Evolutionary conservation across 2,329 filamentous ascomycete genomes (phyloP).

Genomic region (Venturia oleaginea): DNA sequence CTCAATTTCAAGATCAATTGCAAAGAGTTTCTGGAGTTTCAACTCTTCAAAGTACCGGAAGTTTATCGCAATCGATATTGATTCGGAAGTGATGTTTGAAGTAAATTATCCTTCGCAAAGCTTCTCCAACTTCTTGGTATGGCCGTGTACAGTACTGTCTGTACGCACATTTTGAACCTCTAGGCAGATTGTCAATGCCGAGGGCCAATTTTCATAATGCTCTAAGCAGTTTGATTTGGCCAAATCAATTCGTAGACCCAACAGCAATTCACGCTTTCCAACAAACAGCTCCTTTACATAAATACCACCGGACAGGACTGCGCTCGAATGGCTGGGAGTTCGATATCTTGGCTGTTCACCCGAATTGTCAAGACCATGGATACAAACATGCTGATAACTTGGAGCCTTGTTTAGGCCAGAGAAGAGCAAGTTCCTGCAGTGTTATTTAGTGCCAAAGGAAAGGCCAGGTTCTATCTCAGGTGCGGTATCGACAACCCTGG

Average conservation of each 20-base stretch:
- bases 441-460: constrained; percentile 32
- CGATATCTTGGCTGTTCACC: constrained; percentile 29
- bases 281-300: constrained; percentile 16
- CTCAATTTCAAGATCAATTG: too few species aligned
- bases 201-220: neutral
- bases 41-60: too few species aligned
- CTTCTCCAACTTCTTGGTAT: too few species aligned
- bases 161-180: neutral
- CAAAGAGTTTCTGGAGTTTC: too few species aligned
- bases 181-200: neutral
- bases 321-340: constrained; percentile 33
- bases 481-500: constrained; percentile 27
- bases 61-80: too few species aligned
- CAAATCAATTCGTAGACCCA: constrained; percentile 16
- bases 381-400: constrained; percentile 29
- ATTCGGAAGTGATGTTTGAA: too few species aligned
- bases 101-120: too few species aligned
- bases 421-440: constrained; percentile 29
- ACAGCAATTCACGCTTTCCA: constrained; percentile 17
- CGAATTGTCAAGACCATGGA: constrained; percentile 29
- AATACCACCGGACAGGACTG: constrained; percentile 18
- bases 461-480: constrained; percentile 32
- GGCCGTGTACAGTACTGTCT: too few species aligned
- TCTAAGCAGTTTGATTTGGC: neutral
- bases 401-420: constrained; percentile 32